Percentiles rank a stretch among this genome's conserved stretches.
Evolutionary conservation across 2,329 filamentous ascomycete species (phyloP).

Genomic region (Cladosporium cucumerinum): DNA sequence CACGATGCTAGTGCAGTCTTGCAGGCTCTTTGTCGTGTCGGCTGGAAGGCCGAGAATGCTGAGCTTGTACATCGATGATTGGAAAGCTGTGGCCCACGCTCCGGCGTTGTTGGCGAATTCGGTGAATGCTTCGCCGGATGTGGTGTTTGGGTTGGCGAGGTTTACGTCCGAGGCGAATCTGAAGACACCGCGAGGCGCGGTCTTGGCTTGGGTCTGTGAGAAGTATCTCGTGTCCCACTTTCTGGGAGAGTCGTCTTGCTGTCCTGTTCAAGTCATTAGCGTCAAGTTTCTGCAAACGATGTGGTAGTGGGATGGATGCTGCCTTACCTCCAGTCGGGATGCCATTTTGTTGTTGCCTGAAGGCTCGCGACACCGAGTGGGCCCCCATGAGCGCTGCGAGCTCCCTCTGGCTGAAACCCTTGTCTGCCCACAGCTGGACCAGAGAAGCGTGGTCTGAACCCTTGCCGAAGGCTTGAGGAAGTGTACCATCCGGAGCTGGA

Average conservation of each 20-base stretch:
- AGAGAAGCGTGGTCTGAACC: constrained; percentile 39
- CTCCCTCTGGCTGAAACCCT: constrained; percentile 50
- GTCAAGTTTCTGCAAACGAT: not conserved
- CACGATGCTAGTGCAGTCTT: constrained; percentile 23
- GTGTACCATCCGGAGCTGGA: constrained; percentile 43
- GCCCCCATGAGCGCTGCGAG: constrained; percentile 56
- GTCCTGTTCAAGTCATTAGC: constrained; percentile 14
- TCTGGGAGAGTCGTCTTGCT: constrained; percentile 49
- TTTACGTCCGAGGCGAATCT: constrained; percentile 32
- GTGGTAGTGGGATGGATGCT: not conserved
- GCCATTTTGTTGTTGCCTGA: constrained; percentile 28
- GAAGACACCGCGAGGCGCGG: constrained; percentile 24
- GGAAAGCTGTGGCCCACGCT: constrained; percentile 20
- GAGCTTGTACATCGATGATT: constrained; percentile 23
- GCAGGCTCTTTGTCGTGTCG: constrained; percentile 15
- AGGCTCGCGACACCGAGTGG: constrained; percentile 50
- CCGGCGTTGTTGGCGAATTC: constrained; percentile 30
- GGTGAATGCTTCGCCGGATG: constrained; percentile 33
- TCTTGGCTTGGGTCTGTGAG: constrained; percentile 29
- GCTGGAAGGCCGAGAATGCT: constrained; percentile 25
- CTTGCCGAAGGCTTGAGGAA: constrained; percentile 43
- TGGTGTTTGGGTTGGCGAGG: constrained; percentile 23
- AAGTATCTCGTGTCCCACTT: constrained; percentile 54
- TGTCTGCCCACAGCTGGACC: constrained; percentile 48
- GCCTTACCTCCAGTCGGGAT: constrained; percentile 30